Evolutionary conservation across 2,329 filamentous ascomycete genomes (phyloP), one percentile per base, ranked within the genome.

Genomic region (Bimuria novae-zelandiae): DNA sequence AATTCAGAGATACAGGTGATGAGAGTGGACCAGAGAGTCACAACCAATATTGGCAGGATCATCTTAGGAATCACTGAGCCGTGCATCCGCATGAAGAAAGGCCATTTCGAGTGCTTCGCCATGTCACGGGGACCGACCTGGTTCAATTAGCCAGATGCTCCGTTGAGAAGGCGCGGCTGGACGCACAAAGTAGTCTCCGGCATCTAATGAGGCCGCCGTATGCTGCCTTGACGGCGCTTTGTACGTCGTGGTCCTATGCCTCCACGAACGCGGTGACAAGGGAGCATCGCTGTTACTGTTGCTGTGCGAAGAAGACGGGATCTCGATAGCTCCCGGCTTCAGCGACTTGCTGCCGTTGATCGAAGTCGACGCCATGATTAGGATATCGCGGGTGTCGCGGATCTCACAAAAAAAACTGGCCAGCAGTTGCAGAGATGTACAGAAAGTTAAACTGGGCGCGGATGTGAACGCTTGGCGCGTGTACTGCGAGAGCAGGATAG

Each of bases 11-110:
- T 53, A 49, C 75, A 72, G 11, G 86, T 89, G 56, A 92, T 84
- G 30, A 80, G 70, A 1, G 86, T 87, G 1, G 87, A 79, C 89
- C 89, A 92, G 12, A 63, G 64, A 12, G 79, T 83, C 27, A 91
- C 78, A 53, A 87, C 79, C 10, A 81, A 7, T 17, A 92, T 70
- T 0, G 89, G 89, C 6, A 92, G 68, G 33, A 92, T 83, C 82
- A 92, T 84, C 67, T 89, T 86, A 11, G 89, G 89, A 52, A 88
- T 71, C 55, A 92, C 85, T 57, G 85, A 89, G 62, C 89, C 89
- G 70, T 90, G 88, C 76, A 92, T 80, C 53, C 88, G 87, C 70
- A 92, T 75, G 69, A 91, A 88, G 57, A 85, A 82, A 16, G 89
- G 89, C 81, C 88, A 87, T 79, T 89, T 91, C 17, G 88, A 90